Evolutionary conservation across 257 asterid species (phyloP).

Genomic region (Solanum piurae): DNA sequence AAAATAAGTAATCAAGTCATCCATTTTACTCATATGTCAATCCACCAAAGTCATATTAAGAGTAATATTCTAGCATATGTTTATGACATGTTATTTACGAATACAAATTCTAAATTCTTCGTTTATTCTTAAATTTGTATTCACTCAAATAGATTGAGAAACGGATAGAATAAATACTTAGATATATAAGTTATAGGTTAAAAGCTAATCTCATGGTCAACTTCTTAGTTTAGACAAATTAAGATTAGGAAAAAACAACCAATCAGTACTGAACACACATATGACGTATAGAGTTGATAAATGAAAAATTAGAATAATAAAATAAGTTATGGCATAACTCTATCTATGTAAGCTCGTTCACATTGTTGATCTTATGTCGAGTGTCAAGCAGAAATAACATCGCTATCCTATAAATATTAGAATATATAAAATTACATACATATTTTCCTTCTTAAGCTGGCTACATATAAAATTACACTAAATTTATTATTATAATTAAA

Average conservation of each 20-base stretch:
- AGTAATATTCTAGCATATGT: not conserved
- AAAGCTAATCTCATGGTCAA: not conserved
- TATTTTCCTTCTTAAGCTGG: no score
- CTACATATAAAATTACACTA: not conserved
- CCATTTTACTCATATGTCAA: no score
- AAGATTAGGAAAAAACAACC: not conserved
- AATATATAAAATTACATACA: no score
- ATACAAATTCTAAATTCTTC: no score
- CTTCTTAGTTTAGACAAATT: not conserved
- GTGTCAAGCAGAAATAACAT: rapidly evolving
- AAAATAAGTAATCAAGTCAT: no score
- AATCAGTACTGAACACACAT: not conserved
- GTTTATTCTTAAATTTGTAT: no score
- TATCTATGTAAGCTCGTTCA: not conserved
- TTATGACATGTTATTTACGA: not conserved
- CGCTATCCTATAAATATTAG: rapidly evolving
- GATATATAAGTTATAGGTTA: not conserved
- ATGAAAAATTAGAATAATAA: not conserved
- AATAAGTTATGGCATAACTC: not conserved
- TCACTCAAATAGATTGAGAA: not conserved
- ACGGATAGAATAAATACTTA: not conserved
- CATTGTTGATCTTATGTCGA: not conserved
- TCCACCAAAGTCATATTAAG: no score
- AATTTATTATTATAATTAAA: no score
- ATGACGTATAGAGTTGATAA: not conserved